phyloP scores from a whole-genome alignment of 2,329 filamentous ascomycete genomes.

The Curvularia sp. region DNA sequence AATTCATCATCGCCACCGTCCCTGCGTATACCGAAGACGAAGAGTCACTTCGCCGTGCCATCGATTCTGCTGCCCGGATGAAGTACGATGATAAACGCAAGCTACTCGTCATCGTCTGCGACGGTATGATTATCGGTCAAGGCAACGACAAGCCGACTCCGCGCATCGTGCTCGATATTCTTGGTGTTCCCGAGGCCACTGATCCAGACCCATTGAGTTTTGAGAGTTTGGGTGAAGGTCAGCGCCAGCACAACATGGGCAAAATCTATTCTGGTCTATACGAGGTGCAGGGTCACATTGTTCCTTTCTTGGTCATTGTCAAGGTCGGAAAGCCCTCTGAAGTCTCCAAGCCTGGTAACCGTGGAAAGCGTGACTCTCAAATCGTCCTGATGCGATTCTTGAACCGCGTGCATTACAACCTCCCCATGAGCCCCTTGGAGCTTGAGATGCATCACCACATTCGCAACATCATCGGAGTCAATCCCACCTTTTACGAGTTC shows the following conservation, averaged over 20 bases:
- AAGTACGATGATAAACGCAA: slow-evolving; percentile 98
- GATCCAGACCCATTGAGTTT: slow-evolving; percentile 97
- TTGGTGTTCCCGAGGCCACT: slow-evolving; percentile 90
- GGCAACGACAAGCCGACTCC: slow-evolving; percentile 96
- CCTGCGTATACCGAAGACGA: slow-evolving; percentile 98
- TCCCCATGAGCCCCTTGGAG: slow-evolving; percentile 94
- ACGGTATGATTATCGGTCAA: slow-evolving; percentile 99
- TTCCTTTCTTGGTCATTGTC: slow-evolving; percentile 94
- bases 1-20: slow-evolving; percentile 97
- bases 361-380: slow-evolving; percentile 98
- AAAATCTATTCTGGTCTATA: slow-evolving; percentile 98
- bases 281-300: slow-evolving; percentile 96
- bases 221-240: slow-evolving; percentile 91
- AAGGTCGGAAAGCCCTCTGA: slow-evolving; percentile 91
- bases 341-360: slow-evolving; percentile 80
- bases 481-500: slow-evolving; percentile 98
- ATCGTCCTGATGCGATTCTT: slow-evolving; percentile 99
- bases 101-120: slow-evolving; percentile 88
- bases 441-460: slow-evolving; percentile 99
- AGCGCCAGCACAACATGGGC: slow-evolving; percentile 99
- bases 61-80: slow-evolving; percentile 95
- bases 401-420: slow-evolving; percentile 97
- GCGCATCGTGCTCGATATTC: slow-evolving; percentile 93
- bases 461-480: slow-evolving; percentile 97
- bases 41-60: slow-evolving; percentile 93